A percentile compares a stretch with the other conserved stretches of the same genome.
These are phyloP conservation scores for Lepidium didymum DNA, from an alignment of 345 rosid species.

Conservation along the genomic window DNA sequence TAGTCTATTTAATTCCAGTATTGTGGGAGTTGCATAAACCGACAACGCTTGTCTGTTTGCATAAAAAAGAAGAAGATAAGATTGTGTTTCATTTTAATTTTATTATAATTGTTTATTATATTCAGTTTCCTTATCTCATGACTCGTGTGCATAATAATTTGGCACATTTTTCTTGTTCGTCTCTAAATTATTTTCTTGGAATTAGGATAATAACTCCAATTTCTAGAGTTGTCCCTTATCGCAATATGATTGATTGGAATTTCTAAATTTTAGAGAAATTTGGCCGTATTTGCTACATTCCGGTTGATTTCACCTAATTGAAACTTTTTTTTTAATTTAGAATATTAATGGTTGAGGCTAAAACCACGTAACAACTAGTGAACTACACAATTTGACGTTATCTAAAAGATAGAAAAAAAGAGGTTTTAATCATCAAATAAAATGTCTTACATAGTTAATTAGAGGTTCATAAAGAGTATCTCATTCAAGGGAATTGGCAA, in stretches of 20 bases:
- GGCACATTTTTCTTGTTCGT: constrained; percentile 27
- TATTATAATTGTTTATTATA: neutral
- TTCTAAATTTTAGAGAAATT: neutral
- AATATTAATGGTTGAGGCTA: neutral
- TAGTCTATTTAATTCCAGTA: neutral
- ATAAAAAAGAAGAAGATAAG: constrained; percentile 6
- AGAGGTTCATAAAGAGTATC: neutral
- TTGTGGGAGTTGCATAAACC: constrained; percentile 14
- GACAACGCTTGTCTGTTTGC: constrained; percentile 21
- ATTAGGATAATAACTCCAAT: neutral
- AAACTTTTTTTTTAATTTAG: neutral
- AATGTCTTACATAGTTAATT: neutral
- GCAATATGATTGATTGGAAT: neutral
- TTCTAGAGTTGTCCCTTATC: neutral
- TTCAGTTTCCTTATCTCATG: neutral
- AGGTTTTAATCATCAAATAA: neutral
- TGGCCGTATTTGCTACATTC: constrained; percentile 8
- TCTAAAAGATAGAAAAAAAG: neutral
- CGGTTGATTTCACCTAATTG: constrained; percentile 17
- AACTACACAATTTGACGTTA: neutral
- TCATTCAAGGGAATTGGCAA: neutral
- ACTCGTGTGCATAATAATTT: constrained; percentile 19
- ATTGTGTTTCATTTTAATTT: neutral
- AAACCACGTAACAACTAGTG: neutral
- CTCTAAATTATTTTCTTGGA: constrained; percentile 7